Percentiles rank a stretch among this genome's conserved stretches.
phyloP scores from a whole-genome alignment of 345 rosid genomes.

The Lepidium aucheri region DNA sequence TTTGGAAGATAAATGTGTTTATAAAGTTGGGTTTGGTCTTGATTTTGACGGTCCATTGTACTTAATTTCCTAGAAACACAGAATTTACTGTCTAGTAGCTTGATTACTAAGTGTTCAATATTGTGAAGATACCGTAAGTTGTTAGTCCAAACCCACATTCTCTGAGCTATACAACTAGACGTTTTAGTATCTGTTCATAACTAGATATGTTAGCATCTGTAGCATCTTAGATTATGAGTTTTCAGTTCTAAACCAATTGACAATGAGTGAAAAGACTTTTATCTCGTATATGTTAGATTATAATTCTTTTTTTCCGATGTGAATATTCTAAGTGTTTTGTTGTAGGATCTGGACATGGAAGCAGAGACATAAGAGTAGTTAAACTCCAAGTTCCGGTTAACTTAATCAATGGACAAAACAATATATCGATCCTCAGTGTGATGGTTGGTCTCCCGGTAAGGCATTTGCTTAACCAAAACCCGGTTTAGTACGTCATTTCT shows the following conservation, averaged over 20 bases:
- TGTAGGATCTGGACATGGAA: slow-evolving; percentile 73
- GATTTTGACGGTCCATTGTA: background rate
- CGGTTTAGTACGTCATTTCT: background rate
- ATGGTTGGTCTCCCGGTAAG: slow-evolving; percentile 91
- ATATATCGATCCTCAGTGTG: slow-evolving; percentile 66
- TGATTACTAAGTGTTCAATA: background rate
- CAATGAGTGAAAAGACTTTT: no score
- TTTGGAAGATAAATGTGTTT: background rate
- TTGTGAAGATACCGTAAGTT: no score
- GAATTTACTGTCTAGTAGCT: background rate
- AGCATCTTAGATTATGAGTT: no score
- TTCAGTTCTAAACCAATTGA: no score
- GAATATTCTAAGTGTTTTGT: background rate
- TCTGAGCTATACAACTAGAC: no score
- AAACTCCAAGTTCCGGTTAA: slow-evolving; percentile 34
- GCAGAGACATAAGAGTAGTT: slow-evolving; percentile 40
- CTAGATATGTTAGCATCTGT: no score
- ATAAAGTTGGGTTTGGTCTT: background rate
- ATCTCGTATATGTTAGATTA: no score
- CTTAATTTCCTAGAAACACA: background rate
- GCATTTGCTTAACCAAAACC: background rate
- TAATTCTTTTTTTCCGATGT: no score
- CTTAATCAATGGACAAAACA: slow-evolving; percentile 43
- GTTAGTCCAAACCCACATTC: no score
- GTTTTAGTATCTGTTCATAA: no score